Evolutionary conservation across 148 eudicot species (phyloP).

Genomic region (Rhododendron henanense): DNA sequence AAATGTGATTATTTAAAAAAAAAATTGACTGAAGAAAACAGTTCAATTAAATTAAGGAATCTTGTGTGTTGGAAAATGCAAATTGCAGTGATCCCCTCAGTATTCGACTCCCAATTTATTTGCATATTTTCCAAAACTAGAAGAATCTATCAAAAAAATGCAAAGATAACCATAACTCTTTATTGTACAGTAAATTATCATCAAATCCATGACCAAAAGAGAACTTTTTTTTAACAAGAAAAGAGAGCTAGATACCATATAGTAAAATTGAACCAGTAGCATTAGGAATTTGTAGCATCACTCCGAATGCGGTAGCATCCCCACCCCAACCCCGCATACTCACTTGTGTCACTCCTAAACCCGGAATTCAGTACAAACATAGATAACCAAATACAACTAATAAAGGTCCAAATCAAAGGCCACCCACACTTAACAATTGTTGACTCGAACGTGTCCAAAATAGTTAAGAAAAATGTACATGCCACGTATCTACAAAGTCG

Average conservation of each 20-base stretch:
- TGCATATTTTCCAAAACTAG: too few relatives aligned
- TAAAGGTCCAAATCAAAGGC: not conserved
- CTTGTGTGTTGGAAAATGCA: not conserved
- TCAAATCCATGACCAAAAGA: not conserved
- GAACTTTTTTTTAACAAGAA: too few relatives aligned
- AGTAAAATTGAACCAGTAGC: not conserved
- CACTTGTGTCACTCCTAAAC: not conserved
- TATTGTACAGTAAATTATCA: not conserved
- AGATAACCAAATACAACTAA: not conserved
- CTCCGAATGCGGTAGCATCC: not conserved
- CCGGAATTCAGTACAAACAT: not conserved
- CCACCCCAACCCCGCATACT: not conserved
- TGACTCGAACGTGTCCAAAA: conserved; percentile 1
- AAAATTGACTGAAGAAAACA: not conserved
- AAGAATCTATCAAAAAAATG: too few relatives aligned
- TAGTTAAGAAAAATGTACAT: not conserved
- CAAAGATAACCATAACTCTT: not conserved
- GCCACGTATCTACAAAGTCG: conserved; percentile 23
- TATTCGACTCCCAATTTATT: too few relatives aligned
- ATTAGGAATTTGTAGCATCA: too few relatives aligned
- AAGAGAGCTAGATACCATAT: not conserved
- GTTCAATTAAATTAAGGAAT: too few relatives aligned
- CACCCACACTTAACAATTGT: not conserved
- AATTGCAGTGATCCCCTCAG: not conserved
- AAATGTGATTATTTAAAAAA: not conserved